Evolutionary conservation across 2,329 filamentous ascomycete genomes (phyloP).

Genomic region (Ophiocordyceps camponoti-leonardi): DNA sequence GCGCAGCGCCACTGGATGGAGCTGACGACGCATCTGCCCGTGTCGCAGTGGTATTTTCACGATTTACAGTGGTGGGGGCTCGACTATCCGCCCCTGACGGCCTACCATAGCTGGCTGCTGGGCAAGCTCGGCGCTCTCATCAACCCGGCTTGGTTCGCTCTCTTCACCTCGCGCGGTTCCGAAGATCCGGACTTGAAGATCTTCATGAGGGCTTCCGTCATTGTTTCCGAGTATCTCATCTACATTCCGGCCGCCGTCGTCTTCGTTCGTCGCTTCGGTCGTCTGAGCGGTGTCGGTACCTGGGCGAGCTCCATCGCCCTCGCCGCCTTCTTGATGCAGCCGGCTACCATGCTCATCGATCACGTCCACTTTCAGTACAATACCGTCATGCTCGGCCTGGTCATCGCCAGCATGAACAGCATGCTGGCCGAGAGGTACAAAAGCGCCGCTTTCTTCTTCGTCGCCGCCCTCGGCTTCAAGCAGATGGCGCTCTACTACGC

Average conservation of each 20-base stretch:
- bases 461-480: slow-evolving; percentile 88
- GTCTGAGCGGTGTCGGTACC: slow-evolving; percentile 55
- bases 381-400: slow-evolving; percentile 90
- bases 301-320: slow-evolving; percentile 79
- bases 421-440: slow-evolving; percentile 70
- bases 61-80: slow-evolving; percentile 95
- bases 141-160: slow-evolving; percentile 71
- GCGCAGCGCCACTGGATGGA: slow-evolving; percentile 99
- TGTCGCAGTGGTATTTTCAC: slow-evolving; percentile 96
- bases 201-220: slow-evolving; percentile 87
- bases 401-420: slow-evolving; percentile 73
- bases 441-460: slow-evolving; percentile 89
- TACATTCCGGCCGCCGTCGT: slow-evolving; percentile 76
- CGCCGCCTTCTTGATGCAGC: slow-evolving; percentile 82
- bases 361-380: slow-evolving; percentile 98
- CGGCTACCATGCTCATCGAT: slow-evolving; percentile 77
- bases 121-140: slow-evolving; percentile 71
- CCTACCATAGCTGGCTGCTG: slow-evolving; percentile 94
- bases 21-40: slow-evolving; percentile 70
- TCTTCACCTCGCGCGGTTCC: slow-evolving; percentile 65
- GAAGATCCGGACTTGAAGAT: slow-evolving; percentile 72
- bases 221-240: slow-evolving; percentile 78
- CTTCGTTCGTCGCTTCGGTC: slow-evolving; percentile 68
- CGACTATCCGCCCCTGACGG: slow-evolving; percentile 92
- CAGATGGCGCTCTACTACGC: slow-evolving; percentile 99